Conservation (phyloP, 768 basidiomycete species). For the Macrocybe gigantea region DNA sequence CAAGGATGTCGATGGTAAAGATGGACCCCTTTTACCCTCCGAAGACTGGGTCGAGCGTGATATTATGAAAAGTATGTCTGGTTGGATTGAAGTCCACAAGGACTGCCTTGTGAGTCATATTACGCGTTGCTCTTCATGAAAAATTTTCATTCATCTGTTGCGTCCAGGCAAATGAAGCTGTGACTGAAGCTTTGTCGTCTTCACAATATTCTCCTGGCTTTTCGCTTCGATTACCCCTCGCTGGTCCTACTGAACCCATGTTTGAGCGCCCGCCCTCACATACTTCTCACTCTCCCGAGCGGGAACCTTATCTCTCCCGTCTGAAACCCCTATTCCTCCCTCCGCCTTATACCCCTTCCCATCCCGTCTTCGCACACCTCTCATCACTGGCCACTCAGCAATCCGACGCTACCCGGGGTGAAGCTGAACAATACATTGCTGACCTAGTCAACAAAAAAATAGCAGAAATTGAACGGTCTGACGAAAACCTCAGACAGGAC, state of each 20-base stretch:
- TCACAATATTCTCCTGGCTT: slow-evolving; percentile 39
- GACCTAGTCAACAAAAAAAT: slow-evolving; percentile 48
- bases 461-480: slow-evolving; percentile 49
- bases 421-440: slow-evolving; percentile 54
- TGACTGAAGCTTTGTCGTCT: slow-evolving; percentile 32
- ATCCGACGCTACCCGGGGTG: slow-evolving; percentile 47
- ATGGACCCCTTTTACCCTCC: slow-evolving; percentile 62
- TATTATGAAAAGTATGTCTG: slow-evolving; percentile 56
- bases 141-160: slow-evolving; percentile 9
- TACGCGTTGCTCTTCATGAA: slow-evolving; percentile 6
- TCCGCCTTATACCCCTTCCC: slow-evolving; percentile 71
- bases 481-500: slow-evolving; percentile 47
- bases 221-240: slow-evolving; percentile 26
- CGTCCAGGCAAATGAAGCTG: slow-evolving; percentile 31
- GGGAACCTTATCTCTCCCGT: slow-evolving; percentile 40
- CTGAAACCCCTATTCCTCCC: slow-evolving; percentile 64
- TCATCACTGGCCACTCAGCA: slow-evolving; percentile 48
- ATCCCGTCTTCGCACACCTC: slow-evolving; percentile 65
- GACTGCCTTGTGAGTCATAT: slow-evolving; percentile 54
- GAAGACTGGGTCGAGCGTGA: slow-evolving; percentile 77
- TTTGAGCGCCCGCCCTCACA: slow-evolving; percentile 16
- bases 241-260: slow-evolving; percentile 18
- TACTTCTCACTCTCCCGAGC: slow-evolving; percentile 20
- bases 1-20: slow-evolving; percentile 50
- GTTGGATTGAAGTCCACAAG: slow-evolving; percentile 70